Evolutionary conservation across 2,329 filamentous ascomycete species (phyloP).

Genomic region (Clarireedia paspali): DNA sequence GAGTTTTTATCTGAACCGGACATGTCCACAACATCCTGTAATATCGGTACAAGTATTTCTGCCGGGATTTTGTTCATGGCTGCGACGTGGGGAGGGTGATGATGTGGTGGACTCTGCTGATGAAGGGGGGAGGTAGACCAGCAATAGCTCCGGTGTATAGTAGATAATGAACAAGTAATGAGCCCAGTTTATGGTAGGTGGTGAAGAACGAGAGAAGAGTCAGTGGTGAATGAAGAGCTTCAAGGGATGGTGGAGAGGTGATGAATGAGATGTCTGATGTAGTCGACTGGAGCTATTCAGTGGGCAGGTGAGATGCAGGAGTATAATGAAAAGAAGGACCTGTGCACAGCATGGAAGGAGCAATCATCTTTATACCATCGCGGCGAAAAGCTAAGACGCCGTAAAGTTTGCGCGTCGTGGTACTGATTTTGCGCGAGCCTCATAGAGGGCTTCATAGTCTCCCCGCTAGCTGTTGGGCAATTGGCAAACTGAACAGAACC

Average conservation of each 20-base stretch:
- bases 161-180: neutral
- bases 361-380: neutral
- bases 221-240: neutral
- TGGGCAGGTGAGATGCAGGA: neutral
- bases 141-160: neutral
- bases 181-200: too few relatives aligned
- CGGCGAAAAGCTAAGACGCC: too few relatives aligned
- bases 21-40: slow-evolving; percentile 35
- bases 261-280: too few relatives aligned
- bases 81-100: neutral
- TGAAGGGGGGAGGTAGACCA: neutral
- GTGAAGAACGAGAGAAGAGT: too few relatives aligned
- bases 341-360: neutral
- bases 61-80: slow-evolving; percentile 39
- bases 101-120: neutral
- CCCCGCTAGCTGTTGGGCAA: too few relatives aligned
- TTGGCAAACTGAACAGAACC: too few relatives aligned
- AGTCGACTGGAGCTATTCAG: too few relatives aligned
- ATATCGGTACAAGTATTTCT: slow-evolving; percentile 41
- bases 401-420: too few relatives aligned
- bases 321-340: neutral
- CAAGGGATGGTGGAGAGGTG: too few relatives aligned
- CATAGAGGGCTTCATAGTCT: too few relatives aligned
- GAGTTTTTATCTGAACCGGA: slow-evolving; percentile 36
- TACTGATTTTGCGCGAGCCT: too few relatives aligned